These are phyloP conservation scores for Scedosporium aurantiacum DNA, from an alignment of 2,329 filamentous ascomycete genomes.

Conservation along the genomic window DNA sequence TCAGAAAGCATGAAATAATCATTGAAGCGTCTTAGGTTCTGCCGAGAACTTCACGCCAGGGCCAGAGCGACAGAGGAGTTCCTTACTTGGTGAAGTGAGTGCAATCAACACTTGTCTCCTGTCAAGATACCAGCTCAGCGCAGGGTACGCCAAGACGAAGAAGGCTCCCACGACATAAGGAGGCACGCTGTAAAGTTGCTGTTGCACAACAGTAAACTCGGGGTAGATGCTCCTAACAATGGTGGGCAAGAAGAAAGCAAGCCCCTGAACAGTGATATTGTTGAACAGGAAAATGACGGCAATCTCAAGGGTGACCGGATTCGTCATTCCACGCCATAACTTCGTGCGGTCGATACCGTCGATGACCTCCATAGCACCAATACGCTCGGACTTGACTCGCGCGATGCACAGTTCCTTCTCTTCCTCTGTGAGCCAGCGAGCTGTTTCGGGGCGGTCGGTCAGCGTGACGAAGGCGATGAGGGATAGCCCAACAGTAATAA, in stretches of 20 bases:
- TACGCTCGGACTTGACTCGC: conserved; percentile 47
- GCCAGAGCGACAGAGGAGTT: too few relatives aligned
- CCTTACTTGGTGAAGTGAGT: conserved; percentile 31
- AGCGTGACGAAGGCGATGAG: conserved; percentile 50
- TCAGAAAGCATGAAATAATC: conserved; percentile 25
- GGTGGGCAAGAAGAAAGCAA: conserved; percentile 61
- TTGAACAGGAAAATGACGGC: conserved; percentile 50
- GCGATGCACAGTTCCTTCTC: conserved; percentile 54
- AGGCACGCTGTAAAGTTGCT: conserved; percentile 60
- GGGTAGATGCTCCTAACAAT: conserved; percentile 62
- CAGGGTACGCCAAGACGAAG: conserved; percentile 46
- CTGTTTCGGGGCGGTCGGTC: conserved; percentile 55
- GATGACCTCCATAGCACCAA: conserved; percentile 45
- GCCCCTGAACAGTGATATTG: conserved; percentile 62
- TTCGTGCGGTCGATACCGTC: conserved; percentile 51
- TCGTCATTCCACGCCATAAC: conserved; percentile 49
- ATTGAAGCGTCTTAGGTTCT: neutral
- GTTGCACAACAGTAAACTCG: conserved; percentile 38
- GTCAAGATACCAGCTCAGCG: conserved; percentile 48
- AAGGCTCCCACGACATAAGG: conserved; percentile 57
- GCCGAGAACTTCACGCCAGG: too few relatives aligned
- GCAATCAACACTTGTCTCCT: conserved; percentile 50
- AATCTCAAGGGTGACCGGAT: conserved; percentile 40
- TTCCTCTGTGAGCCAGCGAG: conserved; percentile 50
- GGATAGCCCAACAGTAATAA: conserved; percentile 41